Evolutionary conservation across 495 filamentous ascomycete genomes (phyloP).

Genomic region (Daldinia decipiens): DNA sequence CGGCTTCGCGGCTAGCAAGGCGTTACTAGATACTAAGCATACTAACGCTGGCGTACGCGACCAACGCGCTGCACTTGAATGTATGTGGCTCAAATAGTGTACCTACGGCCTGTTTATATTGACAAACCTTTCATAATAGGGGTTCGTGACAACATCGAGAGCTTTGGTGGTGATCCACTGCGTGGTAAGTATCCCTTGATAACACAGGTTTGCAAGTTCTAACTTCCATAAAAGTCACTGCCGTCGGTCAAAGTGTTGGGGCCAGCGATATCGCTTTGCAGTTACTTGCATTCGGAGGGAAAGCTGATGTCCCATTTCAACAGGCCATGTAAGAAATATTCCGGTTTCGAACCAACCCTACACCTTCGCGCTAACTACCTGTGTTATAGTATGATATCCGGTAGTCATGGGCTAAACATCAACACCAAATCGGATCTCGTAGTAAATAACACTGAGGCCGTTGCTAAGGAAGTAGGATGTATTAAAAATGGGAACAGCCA

Average conservation of each 20-base stretch:
- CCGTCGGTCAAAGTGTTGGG: neutral
- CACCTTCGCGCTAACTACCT: too few relatives aligned
- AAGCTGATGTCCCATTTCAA: too few relatives aligned
- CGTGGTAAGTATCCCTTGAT: neutral
- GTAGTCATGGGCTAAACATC: too few relatives aligned
- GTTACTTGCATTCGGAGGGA: too few relatives aligned
- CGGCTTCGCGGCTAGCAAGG: neutral
- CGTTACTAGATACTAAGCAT: neutral
- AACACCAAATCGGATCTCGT: too few relatives aligned
- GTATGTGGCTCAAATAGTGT: neutral
- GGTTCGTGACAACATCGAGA: constrained; percentile 1
- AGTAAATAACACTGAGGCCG: too few relatives aligned
- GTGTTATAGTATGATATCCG: too few relatives aligned
- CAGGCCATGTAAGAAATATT: too few relatives aligned
- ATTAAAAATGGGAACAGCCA: too few relatives aligned
- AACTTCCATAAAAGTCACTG: neutral
- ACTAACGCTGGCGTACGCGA: neutral
- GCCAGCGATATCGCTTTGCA: neutral
- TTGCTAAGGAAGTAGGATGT: too few relatives aligned
- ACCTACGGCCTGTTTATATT: neutral
- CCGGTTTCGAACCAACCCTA: too few relatives aligned
- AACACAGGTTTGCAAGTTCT: neutral
- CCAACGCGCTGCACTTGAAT: neutral
- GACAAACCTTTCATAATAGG: neutral
- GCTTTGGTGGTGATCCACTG: neutral